phyloP scores from a whole-genome alignment of 306 rosid genomes.

The Prunus dulcis region DNA sequence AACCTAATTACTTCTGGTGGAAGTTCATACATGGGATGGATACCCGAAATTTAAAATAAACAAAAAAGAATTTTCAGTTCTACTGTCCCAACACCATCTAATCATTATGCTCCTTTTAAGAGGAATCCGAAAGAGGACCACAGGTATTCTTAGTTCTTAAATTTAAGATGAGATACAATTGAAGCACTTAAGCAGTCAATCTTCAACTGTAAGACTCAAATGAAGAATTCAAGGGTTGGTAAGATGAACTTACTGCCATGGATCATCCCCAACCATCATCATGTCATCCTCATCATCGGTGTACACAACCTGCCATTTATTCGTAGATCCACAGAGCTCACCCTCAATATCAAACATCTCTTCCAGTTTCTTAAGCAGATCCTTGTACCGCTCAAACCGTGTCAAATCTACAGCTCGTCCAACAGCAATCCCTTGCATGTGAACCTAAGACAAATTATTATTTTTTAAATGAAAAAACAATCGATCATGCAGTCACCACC shows the following conservation, averaged over 20 bases:
- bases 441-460: constrained; percentile 58
- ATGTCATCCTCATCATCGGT: constrained; percentile 93
- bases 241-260: constrained; percentile 82
- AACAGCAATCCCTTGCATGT: constrained; percentile 98
- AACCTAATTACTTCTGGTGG: background rate
- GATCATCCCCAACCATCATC: constrained; percentile 99
- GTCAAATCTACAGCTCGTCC: constrained; percentile 97
- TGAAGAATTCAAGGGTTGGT: background rate
- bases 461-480: background rate
- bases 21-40: background rate
- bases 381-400: constrained; percentile 69
- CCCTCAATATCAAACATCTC: constrained; percentile 89
- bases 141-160: background rate
- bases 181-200: background rate
- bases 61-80: background rate
- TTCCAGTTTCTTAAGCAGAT: constrained; percentile 80
- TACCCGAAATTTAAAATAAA: background rate
- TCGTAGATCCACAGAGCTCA: constrained; percentile 68
- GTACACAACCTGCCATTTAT: constrained; percentile 92
- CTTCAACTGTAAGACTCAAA: background rate
- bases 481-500: background rate
- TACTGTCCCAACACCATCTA: background rate
- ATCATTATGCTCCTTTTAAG: background rate
- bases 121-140: background rate
- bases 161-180: background rate